Evolutionary conservation across 495 filamentous ascomycete genomes (phyloP), one percentile per base, ranked within the genome.

Genomic region (Podospora anserina): DNA sequence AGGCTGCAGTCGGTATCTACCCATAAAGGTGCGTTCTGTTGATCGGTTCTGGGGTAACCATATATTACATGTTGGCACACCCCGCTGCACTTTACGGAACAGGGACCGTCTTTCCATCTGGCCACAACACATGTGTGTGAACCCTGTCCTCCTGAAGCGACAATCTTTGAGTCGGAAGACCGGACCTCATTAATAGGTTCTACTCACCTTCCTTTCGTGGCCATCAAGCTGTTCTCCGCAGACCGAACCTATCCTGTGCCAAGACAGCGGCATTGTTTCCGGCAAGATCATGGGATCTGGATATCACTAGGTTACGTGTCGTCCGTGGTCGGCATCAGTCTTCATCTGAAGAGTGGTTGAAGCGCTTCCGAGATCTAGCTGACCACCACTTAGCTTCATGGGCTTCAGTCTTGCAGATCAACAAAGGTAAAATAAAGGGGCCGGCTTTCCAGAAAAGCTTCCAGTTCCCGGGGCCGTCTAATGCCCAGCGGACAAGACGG

Each of bases 41-140:
- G 69, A 69, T 74, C 71, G 75, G 69, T 73, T 66, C 75, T 55
- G 71, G 70, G 68, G 65, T 59, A 72, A 75, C 23, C 23, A 23
- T 77, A 73, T 72, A 77, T 76, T 74, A 53, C 65, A 62, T 69
- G 62, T 62, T 64, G 23, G 68, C 34, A 55, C 71, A 66, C 69
- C 70, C 69, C 73, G 64, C 67, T 63, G 60, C 58, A 68, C 65
- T 71, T 63, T 64, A 69, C 77, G 75, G 77, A 64, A 75, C 20
- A 61, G 74, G 74, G 74, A 74, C 77, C 75, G 77, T 62, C 61
- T 77, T 77, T 77, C 75, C 77, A 78, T 53, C 69, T 26, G 28
- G 32, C 53, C 27, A 59, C 61, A 53, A 58, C 53, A 58, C 20
- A 13, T 30, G 20, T 61, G 28, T 23, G 54, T 49, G 60, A 20